Percentiles rank a stretch among this genome's conserved stretches.
Conservation (phyloP, 1,284 basidiomycete species). For the Singerocomus inundabilis region DNA sequence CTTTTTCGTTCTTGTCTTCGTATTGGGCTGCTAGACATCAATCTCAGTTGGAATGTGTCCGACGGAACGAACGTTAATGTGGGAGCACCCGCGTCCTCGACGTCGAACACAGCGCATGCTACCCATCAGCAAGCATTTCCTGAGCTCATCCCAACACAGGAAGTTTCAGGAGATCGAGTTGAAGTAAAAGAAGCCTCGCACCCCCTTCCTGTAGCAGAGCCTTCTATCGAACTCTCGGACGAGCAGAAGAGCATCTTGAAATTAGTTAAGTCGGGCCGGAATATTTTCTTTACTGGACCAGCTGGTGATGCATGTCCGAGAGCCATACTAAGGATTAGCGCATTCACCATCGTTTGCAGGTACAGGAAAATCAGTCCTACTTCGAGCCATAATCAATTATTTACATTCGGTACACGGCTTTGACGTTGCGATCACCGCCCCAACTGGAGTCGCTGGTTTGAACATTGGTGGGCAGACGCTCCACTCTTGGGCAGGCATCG, state of each 20-base stretch:
- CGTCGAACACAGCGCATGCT: conserved; percentile 4
- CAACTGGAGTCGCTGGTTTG: conserved; percentile 78
- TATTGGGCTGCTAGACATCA: conserved; percentile 18
- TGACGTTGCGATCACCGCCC: conserved; percentile 71
- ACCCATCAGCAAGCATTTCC: background rate
- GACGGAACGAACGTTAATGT: conserved; percentile 1
- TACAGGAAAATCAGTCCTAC: conserved; percentile 78
- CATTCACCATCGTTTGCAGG: conserved; percentile 41
- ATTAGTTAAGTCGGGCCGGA: conserved; percentile 56
- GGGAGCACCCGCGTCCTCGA: background rate
- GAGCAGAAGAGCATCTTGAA: conserved; percentile 61
- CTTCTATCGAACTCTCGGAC: conserved; percentile 35
- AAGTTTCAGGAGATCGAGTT: background rate
- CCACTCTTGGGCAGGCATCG: conserved; percentile 75
- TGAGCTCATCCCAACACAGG: background rate
- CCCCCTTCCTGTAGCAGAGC: conserved; percentile 4
- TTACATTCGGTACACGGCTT: conserved; percentile 43
- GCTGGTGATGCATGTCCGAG: conserved; percentile 48
- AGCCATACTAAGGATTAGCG: background rate
- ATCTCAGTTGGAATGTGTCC: conserved; percentile 22
- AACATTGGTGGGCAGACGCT: conserved; percentile 79
- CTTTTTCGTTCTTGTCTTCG: background rate
- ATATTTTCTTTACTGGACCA: conserved; percentile 80
- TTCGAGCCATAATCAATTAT: conserved; percentile 67
- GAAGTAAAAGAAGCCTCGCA: conserved; percentile 2